phyloP scores from a whole-genome alignment of 2,329 filamentous ascomycete genomes.

The Ceratocystis smalleyi region DNA sequence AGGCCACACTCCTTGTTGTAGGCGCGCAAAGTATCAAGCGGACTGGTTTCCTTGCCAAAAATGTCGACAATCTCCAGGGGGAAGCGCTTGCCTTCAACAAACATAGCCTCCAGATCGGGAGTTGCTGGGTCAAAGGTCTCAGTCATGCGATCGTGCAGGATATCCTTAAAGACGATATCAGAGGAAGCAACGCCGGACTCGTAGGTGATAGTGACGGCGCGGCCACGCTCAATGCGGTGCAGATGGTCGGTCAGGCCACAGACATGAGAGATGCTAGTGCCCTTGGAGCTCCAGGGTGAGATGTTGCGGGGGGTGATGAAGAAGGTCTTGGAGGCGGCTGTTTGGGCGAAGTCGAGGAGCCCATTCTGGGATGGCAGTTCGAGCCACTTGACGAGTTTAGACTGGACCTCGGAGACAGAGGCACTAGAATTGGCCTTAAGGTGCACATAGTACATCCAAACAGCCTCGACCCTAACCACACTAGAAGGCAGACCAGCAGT shows the following conservation, averaged over 20 bases:
- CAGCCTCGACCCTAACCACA: slow-evolving; percentile 35
- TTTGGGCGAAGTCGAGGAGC: slow-evolving; percentile 10
- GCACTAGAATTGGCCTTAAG: slow-evolving; percentile 27
- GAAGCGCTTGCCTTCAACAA: slow-evolving; percentile 47
- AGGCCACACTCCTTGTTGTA: slow-evolving; percentile 77
- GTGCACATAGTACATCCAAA: slow-evolving; percentile 53
- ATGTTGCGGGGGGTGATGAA: slow-evolving; percentile 73
- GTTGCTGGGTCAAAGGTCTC: slow-evolving; percentile 54
- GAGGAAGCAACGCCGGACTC: slow-evolving; percentile 25
- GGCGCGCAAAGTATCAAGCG: slow-evolving; percentile 56
- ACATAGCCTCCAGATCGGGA: slow-evolving; percentile 62
- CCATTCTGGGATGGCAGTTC: slow-evolving; percentile 15
- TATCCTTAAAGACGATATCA: slow-evolving; percentile 46
- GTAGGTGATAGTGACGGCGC: slow-evolving; percentile 55
- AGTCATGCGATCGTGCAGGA: slow-evolving; percentile 89
- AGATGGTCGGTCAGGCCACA: slow-evolving; percentile 60
- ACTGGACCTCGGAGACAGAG: slow-evolving; percentile 23
- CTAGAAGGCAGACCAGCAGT: slow-evolving; percentile 25
- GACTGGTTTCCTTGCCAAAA: slow-evolving; percentile 46
- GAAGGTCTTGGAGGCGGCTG: slow-evolving; percentile 23
- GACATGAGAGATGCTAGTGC: slow-evolving; percentile 82
- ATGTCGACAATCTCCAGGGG: slow-evolving; percentile 64
- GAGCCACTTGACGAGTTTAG: slow-evolving; percentile 18
- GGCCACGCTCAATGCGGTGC: slow-evolving; percentile 72
- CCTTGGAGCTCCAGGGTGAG: slow-evolving; percentile 95